A percentile compares a stretch with the other conserved stretches of the same genome.
These are phyloP conservation scores for Neospora caninum DNA, from an alignment of 169 alveolate species.

Conservation along the genomic window DNA sequence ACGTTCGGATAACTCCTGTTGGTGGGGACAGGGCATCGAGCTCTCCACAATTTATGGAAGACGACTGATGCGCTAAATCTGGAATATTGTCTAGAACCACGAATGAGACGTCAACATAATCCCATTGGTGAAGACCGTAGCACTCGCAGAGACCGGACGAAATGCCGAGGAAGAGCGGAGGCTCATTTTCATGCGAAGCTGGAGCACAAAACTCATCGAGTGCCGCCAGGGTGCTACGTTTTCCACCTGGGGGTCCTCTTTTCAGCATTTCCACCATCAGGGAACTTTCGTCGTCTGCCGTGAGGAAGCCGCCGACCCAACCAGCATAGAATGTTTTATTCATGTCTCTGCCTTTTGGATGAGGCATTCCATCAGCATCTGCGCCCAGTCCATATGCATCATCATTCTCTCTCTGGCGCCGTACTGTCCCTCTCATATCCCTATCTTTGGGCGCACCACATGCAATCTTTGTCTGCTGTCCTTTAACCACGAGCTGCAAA, in stretches of 20 bases:
- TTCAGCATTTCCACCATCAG: neutral
- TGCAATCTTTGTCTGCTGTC: neutral
- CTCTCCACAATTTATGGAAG: neutral
- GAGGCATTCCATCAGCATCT: neutral
- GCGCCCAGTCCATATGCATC: neutral
- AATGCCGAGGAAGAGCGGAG: neutral
- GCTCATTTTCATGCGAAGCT: neutral
- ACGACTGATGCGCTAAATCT: neutral
- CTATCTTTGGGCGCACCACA: neutral
- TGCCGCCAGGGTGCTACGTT: neutral
- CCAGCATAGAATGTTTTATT: neutral
- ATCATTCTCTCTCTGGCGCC: neutral
- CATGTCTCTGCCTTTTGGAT: no score
- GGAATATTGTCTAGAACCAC: neutral
- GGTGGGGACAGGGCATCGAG: neutral
- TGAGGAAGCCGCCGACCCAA: constrained; percentile 38
- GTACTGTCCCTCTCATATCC: neutral
- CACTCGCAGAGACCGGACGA: constrained; percentile 11
- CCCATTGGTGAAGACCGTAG: constrained; percentile 21
- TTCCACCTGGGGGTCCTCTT: neutral
- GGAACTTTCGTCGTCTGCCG: neutral
- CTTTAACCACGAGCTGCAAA: neutral
- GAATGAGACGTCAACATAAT: neutral
- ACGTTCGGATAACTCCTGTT: neutral
- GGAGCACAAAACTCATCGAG: neutral